Conservation (phyloP, 2,329 filamentous ascomycete genomes). For the Blumeria hordei region DNA sequence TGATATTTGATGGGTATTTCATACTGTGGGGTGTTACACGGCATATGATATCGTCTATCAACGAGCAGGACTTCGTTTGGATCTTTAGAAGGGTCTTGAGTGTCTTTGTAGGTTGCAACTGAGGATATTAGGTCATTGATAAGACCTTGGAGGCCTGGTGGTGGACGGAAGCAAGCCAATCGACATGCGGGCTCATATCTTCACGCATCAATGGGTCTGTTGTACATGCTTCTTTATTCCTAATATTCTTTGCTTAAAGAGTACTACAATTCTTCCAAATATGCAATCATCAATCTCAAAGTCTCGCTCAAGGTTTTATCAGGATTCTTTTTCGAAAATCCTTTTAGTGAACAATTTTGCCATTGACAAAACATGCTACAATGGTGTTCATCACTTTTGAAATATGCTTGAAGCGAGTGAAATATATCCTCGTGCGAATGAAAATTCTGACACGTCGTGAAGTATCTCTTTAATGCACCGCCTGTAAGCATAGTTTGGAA, state of each 20-base stretch:
- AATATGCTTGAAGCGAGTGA: not conserved
- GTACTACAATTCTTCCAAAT: too few relatives aligned
- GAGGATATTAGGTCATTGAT: not conserved
- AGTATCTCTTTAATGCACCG: not conserved
- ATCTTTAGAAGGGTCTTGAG: not conserved
- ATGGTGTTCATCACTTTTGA: not conserved
- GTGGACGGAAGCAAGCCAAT: not conserved
- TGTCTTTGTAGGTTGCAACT: not conserved
- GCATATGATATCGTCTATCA: not conserved
- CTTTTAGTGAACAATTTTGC: not conserved
- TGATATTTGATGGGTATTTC: too few relatives aligned
- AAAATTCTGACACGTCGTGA: not conserved
- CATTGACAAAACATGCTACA: not conserved
- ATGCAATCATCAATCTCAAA: too few relatives aligned
- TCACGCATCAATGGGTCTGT: too few relatives aligned
- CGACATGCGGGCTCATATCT: too few relatives aligned
- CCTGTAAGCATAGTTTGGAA: not conserved
- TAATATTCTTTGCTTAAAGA: too few relatives aligned
- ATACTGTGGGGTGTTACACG: too few relatives aligned
- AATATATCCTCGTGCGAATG: not conserved
- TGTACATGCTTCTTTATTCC: too few relatives aligned
- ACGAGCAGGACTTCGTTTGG: not conserved
- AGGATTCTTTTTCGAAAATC: too few relatives aligned
- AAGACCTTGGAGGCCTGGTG: not conserved
- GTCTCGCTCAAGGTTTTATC: too few relatives aligned